A percentile compares a stretch with the other conserved stretches of the same genome.
Evolutionary conservation across 2,329 filamentous ascomycete species (phyloP).

Genomic region (Cytospora mali): DNA sequence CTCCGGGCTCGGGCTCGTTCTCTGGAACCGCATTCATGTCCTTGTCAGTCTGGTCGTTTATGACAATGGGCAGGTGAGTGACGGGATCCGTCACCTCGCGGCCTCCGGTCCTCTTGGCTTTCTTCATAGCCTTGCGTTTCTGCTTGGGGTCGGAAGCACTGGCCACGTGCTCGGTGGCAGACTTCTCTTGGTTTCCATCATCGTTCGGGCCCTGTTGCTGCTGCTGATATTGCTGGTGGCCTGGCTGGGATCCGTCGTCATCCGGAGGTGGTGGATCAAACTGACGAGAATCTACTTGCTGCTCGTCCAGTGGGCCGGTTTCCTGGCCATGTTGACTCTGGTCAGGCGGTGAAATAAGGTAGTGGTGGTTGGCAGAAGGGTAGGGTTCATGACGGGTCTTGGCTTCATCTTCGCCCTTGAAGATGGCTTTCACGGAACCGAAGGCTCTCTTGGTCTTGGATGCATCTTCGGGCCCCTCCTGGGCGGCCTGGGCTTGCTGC

Average conservation of each 20-base stretch:
- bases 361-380: conserved; percentile 41
- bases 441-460: conserved; percentile 41
- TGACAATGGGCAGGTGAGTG: conserved; percentile 68
- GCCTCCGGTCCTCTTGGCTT: conserved; percentile 47
- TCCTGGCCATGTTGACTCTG: conserved; percentile 16
- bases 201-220: conserved; percentile 28
- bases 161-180: conserved; percentile 42
- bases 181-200: conserved; percentile 32
- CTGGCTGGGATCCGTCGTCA: conserved; percentile 10
- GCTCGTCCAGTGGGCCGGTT: not conserved
- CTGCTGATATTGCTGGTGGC: conserved; percentile 26
- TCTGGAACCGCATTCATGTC: conserved; percentile 52
- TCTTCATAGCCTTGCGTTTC: conserved; percentile 53
- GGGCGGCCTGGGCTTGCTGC: conserved; percentile 32
- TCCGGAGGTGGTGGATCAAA: conserved; percentile 21
- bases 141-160: conserved; percentile 47
- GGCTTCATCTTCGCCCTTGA: conserved; percentile 38
- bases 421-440: conserved; percentile 41
- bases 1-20: conserved; percentile 40
- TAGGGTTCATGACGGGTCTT: conserved; percentile 40
- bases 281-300: conserved; percentile 1
- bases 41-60: conserved; percentile 69
- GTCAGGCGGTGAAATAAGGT: conserved; percentile 20
- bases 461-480: conserved; percentile 39
- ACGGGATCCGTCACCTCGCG: conserved; percentile 71